phyloP scores from a whole-genome alignment of 2,329 filamentous ascomycete genomes.

The Diaporthe australafricana region DNA sequence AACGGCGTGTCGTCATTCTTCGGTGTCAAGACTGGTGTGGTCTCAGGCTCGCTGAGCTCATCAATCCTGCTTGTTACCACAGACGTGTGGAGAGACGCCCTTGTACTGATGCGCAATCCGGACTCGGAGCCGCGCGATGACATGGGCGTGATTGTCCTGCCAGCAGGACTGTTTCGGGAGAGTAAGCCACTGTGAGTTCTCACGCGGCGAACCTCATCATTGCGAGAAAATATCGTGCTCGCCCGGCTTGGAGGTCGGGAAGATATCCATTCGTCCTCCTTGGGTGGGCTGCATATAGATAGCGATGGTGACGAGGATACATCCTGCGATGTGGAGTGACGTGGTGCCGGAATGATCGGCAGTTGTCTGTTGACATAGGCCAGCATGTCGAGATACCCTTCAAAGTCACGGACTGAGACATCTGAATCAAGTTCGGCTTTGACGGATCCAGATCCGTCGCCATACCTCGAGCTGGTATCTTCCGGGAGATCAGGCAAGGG shows the following conservation, averaged over 20 bases:
- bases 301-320: background rate
- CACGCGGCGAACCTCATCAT: slow-evolving; percentile 25
- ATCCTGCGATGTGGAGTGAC: background rate
- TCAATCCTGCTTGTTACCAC: slow-evolving; percentile 23
- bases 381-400: slow-evolving; percentile 26
- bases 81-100: background rate
- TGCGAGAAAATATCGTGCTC: background rate
- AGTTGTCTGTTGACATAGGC: slow-evolving; percentile 19
- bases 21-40: slow-evolving; percentile 6
- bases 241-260: slow-evolving; percentile 9
- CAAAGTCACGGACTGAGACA: slow-evolving; percentile 21
- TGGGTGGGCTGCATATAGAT: background rate
- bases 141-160: slow-evolving; percentile 27
- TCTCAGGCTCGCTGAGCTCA: slow-evolving; percentile 29
- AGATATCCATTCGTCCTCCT: slow-evolving; percentile 29
- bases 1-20: background rate
- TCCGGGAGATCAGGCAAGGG: slow-evolving; percentile 18
- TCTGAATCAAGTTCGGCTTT: background rate
- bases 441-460: background rate
- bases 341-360: background rate
- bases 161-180: slow-evolving; percentile 12
- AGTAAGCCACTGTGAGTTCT: slow-evolving; percentile 2
- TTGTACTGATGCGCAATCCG: background rate
- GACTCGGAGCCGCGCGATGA: slow-evolving; percentile 25
- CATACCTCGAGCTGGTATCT: background rate